A percentile compares a stretch with the other conserved stretches of the same genome.
Evolutionary conservation across 192 early-diverging fungal genomes (phyloP).

Genomic region (Phycomyces nitens): DNA sequence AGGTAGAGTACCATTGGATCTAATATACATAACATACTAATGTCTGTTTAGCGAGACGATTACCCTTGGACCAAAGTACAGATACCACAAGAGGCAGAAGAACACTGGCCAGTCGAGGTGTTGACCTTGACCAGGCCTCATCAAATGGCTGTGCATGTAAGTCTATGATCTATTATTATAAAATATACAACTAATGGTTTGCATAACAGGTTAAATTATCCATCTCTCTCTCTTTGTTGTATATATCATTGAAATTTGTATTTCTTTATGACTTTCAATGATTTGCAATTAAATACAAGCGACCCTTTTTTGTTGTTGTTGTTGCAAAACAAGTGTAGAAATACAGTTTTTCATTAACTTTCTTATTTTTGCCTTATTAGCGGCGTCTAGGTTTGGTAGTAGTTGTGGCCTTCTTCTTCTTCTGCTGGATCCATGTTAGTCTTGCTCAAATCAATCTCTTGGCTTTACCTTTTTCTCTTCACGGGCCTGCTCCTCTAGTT

Average conservation of each 20-base stretch:
- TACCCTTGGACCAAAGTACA: constrained; percentile 16
- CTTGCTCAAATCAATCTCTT: not conserved
- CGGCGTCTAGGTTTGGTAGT: constrained; percentile 6
- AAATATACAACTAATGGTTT: too few species aligned
- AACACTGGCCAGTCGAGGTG: constrained; percentile 4
- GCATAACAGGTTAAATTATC: too few species aligned
- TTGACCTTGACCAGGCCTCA: constrained; percentile 11
- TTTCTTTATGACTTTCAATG: too few species aligned
- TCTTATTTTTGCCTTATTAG: too few species aligned
- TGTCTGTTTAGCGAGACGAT: constrained; percentile 8
- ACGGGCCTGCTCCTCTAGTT: constrained; percentile 34
- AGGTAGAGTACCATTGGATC: constrained; percentile 33
- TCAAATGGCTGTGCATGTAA: constrained; percentile 18
- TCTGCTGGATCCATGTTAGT: not conserved
- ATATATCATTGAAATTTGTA: too few species aligned
- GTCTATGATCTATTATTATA: not conserved
- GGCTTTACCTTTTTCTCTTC: constrained; percentile 32
- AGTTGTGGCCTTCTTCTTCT: constrained; percentile 1
- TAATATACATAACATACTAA: not conserved
- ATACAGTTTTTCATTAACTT: too few species aligned
- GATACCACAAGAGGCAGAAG: constrained; percentile 12
- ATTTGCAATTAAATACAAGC: too few species aligned
- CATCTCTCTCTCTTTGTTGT: too few species aligned
- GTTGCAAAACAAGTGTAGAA: too few species aligned
- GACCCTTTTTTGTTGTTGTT: too few species aligned